Conservation (phyloP, 495 filamentous ascomycete genomes). For the Aspergillus mulundensis region DNA sequence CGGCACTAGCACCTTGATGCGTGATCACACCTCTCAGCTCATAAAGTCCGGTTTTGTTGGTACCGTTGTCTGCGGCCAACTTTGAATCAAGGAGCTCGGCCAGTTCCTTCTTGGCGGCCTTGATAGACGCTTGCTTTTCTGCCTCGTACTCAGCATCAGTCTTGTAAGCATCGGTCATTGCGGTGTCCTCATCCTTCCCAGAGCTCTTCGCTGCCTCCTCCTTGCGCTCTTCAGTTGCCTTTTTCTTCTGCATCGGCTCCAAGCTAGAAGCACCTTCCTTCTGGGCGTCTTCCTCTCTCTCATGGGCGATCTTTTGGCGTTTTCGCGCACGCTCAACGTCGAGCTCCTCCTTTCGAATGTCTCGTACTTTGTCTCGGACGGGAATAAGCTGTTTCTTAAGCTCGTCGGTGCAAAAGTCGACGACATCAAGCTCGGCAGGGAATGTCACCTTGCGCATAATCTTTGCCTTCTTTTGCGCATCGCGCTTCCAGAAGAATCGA, state of each 20-base stretch:
- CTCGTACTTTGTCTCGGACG: constrained; percentile 89
- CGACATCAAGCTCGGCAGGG: constrained; percentile 84
- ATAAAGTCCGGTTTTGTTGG: constrained; percentile 90
- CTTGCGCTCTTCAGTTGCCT: constrained; percentile 49
- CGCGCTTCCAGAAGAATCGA: constrained; percentile 95
- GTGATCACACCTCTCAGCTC: constrained; percentile 92
- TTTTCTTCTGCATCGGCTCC: constrained; percentile 50
- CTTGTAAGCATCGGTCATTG: constrained; percentile 78
- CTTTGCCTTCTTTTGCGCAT: constrained; percentile 95
- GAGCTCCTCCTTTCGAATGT: constrained; percentile 89
- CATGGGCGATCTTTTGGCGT: constrained; percentile 31
- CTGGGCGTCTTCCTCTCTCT: constrained; percentile 47
- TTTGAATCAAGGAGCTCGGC: constrained; percentile 67
- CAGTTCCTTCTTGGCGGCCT: constrained; percentile 78
- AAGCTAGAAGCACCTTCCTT: constrained; percentile 30
- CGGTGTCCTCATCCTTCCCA: constrained; percentile 57
- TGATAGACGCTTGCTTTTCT: constrained; percentile 68
- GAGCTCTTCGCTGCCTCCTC: constrained; percentile 33
- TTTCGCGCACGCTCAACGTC: constrained; percentile 77
- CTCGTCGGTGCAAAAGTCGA: constrained; percentile 93
- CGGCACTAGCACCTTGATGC: constrained; percentile 95
- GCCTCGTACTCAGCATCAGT: constrained; percentile 89
- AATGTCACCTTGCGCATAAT: constrained; percentile 99
- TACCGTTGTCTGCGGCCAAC: constrained; percentile 68
- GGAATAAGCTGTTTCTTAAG: constrained; percentile 78